phyloP scores from a whole-genome alignment of 2,329 filamentous ascomycete genomes.

The Fusarium stilboides region DNA sequence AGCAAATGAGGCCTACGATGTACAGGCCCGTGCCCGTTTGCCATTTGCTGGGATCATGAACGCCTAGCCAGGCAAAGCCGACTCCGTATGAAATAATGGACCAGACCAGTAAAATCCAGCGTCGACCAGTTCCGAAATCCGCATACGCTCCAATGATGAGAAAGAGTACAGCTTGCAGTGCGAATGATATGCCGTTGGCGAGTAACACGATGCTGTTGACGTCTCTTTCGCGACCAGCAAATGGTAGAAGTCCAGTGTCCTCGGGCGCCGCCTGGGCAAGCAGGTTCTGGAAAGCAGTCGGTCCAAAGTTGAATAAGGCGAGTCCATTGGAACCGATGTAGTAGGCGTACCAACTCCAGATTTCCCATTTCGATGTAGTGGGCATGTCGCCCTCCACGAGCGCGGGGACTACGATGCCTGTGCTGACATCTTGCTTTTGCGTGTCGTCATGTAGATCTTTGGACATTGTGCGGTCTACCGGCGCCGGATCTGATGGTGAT shows the following conservation, averaged over 20 bases:
- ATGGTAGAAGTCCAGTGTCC: slow-evolving; percentile 65
- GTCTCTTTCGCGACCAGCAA: slow-evolving; percentile 70
- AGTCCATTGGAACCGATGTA: slow-evolving; percentile 78
- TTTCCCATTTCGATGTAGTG: slow-evolving; percentile 38
- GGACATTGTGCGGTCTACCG: neutral
- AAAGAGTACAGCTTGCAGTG: slow-evolving; percentile 73
- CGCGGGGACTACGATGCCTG: slow-evolving; percentile 28
- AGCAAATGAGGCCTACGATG: slow-evolving; percentile 76
- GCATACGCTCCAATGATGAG: slow-evolving; percentile 67
- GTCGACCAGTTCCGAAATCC: slow-evolving; percentile 77
- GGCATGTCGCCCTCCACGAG: slow-evolving; percentile 36
- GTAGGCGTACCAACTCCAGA: slow-evolving; percentile 60
- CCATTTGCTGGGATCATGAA: slow-evolving; percentile 74
- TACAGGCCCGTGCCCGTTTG: slow-evolving; percentile 73
- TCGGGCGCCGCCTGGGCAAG: slow-evolving; percentile 72
- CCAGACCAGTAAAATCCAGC: slow-evolving; percentile 73
- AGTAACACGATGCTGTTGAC: slow-evolving; percentile 77
- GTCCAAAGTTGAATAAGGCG: slow-evolving; percentile 75
- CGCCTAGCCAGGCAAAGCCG: slow-evolving; percentile 78
- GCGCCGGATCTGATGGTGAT: slow-evolving; percentile 4
- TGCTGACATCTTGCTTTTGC: slow-evolving; percentile 10
- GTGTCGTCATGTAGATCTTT: slow-evolving; percentile 16
- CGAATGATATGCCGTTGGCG: slow-evolving; percentile 77
- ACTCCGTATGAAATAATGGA: slow-evolving; percentile 74
- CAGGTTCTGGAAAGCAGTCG: slow-evolving; percentile 76